Percentiles rank a stretch among this genome's conserved stretches.
Evolutionary conservation across 163 green algal species (phyloP).

Genomic region (Chlamydomonas reinhardtii): DNA sequence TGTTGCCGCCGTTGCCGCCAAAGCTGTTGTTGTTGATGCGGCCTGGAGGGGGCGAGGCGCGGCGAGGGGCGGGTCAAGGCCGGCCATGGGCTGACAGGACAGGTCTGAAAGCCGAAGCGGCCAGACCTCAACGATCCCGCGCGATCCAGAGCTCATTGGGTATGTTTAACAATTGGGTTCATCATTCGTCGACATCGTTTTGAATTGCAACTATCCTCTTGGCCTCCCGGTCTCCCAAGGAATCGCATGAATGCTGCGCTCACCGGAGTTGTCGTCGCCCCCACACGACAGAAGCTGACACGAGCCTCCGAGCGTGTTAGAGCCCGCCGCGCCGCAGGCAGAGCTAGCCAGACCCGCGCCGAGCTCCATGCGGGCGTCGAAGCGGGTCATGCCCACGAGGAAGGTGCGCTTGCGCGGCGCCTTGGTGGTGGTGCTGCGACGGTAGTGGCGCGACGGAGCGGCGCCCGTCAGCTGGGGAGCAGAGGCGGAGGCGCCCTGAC

Average conservation of each 20-base stretch:
- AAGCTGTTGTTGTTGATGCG: background rate
- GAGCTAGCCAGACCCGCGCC: background rate
- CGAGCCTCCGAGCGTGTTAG: too few relatives aligned
- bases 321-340: background rate
- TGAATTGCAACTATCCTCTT: background rate
- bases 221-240: too few relatives aligned
- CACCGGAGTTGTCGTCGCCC: background rate
- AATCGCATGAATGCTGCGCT: background rate
- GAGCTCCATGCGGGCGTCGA: background rate
- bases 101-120: background rate
- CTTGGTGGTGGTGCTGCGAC: constrained; percentile 29
- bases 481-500: background rate
- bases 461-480: background rate
- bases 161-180: background rate
- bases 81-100: background rate
- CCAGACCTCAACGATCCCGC: too few relatives aligned
- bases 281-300: background rate
- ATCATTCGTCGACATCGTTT: background rate
- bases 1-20: too few relatives aligned
- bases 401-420: constrained; percentile 26
- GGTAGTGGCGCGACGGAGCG: background rate
- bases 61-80: background rate
- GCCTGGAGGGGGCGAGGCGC: too few relatives aligned
- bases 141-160: background rate
- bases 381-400: constrained; percentile 10